Evolutionary conservation across 495 filamentous ascomycete species (phyloP).

Genomic region (Xylaria longipes): DNA sequence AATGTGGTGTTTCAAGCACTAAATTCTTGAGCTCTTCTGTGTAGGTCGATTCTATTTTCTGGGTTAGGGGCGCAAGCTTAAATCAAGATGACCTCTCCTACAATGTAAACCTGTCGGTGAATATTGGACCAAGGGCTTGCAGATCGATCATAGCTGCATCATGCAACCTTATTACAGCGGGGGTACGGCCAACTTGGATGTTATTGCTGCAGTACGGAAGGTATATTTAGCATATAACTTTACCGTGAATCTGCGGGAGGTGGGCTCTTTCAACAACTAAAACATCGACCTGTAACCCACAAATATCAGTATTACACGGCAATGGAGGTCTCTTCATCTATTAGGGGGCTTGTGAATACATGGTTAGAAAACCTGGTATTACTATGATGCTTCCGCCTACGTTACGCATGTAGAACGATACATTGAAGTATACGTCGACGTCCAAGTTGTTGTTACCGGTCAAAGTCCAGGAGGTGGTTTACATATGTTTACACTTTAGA

Average conservation of each 20-base stretch:
- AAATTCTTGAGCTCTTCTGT: not conserved
- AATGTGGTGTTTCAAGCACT: not conserved
- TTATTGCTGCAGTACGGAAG: slow-evolving; percentile 3
- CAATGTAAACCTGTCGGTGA: slow-evolving; percentile 1
- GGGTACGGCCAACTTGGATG: not conserved
- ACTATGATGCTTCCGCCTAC: not conserved
- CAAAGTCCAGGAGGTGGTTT: not conserved
- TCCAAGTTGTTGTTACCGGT: not conserved
- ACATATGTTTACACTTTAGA: not conserved
- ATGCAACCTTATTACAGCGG: slow-evolving; percentile 3
- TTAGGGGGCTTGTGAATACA: not conserved
- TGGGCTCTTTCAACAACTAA: not conserved
- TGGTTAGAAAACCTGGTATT: not conserved
- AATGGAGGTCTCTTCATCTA: not conserved
- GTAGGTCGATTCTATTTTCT: not conserved
- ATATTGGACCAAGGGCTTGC: not conserved
- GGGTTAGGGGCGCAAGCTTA: slow-evolving; percentile 6
- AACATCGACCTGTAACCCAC: not conserved
- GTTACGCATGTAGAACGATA: not conserved
- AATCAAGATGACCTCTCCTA: not conserved
- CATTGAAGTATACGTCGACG: not conserved
- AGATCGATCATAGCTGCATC: slow-evolving; percentile 9
- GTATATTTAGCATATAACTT: not conserved
- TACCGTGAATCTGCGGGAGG: slow-evolving; percentile 14
- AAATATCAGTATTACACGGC: not conserved